A percentile compares a stretch with the other conserved stretches of the same genome.
Conservation (phyloP, 768 basidiomycete genomes). For the Kwoniella sp. region DNA sequence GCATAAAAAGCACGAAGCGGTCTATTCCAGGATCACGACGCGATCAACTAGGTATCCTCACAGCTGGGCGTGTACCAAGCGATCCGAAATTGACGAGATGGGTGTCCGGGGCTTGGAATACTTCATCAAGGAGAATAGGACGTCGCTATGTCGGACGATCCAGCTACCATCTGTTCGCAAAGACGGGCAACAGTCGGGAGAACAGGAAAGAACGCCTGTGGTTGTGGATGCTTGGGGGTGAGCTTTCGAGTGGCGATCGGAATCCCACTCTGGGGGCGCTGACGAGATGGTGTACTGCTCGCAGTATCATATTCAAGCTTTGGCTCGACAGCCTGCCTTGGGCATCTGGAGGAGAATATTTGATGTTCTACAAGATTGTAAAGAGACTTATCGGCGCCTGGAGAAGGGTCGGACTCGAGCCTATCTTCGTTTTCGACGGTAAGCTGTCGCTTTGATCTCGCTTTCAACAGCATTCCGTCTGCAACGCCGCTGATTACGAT, state of each 20-base stretch:
- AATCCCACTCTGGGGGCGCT: background rate
- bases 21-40: too few relatives aligned
- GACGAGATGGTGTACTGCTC: slow-evolving; percentile 1
- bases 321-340: slow-evolving; percentile 42
- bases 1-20: too few relatives aligned
- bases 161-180: slow-evolving; percentile 5
- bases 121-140: slow-evolving; percentile 47
- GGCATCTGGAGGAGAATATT: slow-evolving; percentile 49
- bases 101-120: slow-evolving; percentile 48
- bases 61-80: too few relatives aligned
- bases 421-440: slow-evolving; percentile 51
- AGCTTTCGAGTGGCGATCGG: slow-evolving; percentile 4
- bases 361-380: slow-evolving; percentile 39
- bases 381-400: slow-evolving; percentile 35
- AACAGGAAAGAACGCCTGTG: slow-evolving; percentile 21
- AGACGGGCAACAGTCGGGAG: background rate
- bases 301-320: slow-evolving; percentile 47
- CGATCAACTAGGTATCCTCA: too few relatives aligned
- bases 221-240: slow-evolving; percentile 51
- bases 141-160: slow-evolving; percentile 36
- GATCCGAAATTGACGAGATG: slow-evolving; percentile 31
- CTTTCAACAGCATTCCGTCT: background rate
- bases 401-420: slow-evolving; percentile 43
- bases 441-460: slow-evolving; percentile 11
- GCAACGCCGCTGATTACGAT: too few relatives aligned